Percentiles rank a stretch among this genome's conserved stretches.
Conservation (phyloP, 1,284 basidiomycete genomes). For the Ustilago xerochloae region DNA sequence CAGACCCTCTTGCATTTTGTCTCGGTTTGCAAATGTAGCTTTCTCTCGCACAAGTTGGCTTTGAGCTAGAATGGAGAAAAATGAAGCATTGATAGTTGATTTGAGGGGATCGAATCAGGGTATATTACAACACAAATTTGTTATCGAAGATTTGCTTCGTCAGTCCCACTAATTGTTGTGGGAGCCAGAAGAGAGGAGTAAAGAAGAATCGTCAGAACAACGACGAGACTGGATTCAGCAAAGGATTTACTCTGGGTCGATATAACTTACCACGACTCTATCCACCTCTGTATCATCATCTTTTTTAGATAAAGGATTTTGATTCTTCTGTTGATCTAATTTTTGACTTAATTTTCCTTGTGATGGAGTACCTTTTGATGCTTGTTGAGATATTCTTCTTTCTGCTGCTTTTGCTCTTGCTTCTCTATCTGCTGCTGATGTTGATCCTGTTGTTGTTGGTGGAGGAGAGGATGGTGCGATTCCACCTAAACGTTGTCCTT, state of each 20-base stretch:
- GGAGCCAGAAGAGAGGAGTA: no score
- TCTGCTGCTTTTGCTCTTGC: constrained; percentile 40
- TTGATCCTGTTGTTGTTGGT: background rate
- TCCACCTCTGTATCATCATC: constrained; percentile 20
- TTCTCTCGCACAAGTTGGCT: background rate
- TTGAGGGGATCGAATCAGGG: no score
- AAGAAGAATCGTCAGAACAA: no score
- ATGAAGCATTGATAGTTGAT: no score
- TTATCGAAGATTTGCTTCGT: no score
- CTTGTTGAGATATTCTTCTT: constrained; percentile 21
- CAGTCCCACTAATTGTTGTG: constrained; percentile 11
- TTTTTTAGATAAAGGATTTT: constrained; percentile 4
- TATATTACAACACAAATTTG: no score
- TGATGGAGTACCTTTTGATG: constrained; percentile 20
- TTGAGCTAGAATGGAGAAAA: no score
- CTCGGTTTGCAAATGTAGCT: background rate
- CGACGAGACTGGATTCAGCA: no score
- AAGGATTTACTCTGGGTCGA: background rate
- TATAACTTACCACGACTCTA: constrained; percentile 39
- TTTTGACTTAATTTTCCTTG: constrained; percentile 38
- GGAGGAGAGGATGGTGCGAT: background rate
- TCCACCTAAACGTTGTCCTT: constrained; percentile 18
- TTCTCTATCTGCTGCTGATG: constrained; percentile 21
- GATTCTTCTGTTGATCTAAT: constrained; percentile 18
- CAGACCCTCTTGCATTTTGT: no score